phyloP scores from a whole-genome alignment of 108 stramenopile species.

The Fragilaria crotonensis region DNA sequence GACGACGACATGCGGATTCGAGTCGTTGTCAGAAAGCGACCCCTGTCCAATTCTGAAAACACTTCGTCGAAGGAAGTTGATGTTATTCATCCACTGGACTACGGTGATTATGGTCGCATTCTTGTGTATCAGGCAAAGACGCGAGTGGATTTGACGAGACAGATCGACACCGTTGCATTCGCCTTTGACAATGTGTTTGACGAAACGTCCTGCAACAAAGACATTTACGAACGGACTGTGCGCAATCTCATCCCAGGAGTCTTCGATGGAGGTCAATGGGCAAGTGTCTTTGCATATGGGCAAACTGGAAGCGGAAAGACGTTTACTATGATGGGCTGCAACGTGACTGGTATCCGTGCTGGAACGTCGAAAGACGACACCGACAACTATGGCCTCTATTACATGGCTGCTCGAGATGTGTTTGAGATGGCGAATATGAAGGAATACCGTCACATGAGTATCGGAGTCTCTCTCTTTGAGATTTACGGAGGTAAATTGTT shows the following conservation, averaged over 20 bases:
- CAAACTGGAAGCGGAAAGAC: conserved; percentile 91
- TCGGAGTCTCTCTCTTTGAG: conserved; percentile 92
- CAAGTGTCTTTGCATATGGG: conserved; percentile 90
- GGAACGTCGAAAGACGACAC: conserved; percentile 19
- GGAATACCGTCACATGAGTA: conserved; percentile 46
- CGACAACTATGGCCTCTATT: conserved; percentile 85
- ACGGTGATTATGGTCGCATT: conserved; percentile 58
- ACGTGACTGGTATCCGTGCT: conserved; percentile 66
- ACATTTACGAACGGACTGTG: conserved; percentile 80
- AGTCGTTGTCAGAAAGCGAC: conserved; percentile 86
- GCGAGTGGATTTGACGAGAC: conserved; percentile 95
- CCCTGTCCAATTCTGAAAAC: conserved; percentile 63
- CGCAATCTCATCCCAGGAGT: conserved; percentile 83
- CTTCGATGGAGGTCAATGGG: conserved; percentile 75
- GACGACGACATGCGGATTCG: conserved; percentile 80
- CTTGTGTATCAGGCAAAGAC: conserved; percentile 96
- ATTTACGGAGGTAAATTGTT: conserved; percentile 97
- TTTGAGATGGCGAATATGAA: conserved; percentile 61
- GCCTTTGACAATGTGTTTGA: conserved; percentile 93
- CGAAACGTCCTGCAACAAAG: conserved; percentile 58
- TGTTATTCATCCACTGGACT: conserved; percentile 73
- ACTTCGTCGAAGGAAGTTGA: conserved; percentile 60
- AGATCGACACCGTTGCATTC: conserved; percentile 88
- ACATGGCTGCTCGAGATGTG: conserved; percentile 85
- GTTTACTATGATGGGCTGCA: conserved; percentile 95